These are phyloP conservation scores for Lizonia empirigonia DNA, from an alignment of 2,329 filamentous ascomycete genomes.

Conservation along the genomic window DNA sequence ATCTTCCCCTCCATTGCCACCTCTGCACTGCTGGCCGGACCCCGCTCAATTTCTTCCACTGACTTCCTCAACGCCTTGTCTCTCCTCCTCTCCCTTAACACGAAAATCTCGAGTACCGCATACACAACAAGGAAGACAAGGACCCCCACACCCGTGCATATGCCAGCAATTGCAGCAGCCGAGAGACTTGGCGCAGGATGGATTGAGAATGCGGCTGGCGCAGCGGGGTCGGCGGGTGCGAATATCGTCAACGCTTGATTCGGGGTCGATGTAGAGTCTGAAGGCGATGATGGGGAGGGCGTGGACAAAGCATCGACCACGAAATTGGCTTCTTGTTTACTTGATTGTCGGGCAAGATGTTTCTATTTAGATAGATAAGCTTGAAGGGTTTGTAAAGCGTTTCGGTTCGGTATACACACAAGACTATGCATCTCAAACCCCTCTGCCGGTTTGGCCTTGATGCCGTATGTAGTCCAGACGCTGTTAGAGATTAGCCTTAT, in stretches of 20 bases:
- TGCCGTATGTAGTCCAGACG: conserved; percentile 1
- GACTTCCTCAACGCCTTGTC: conserved; percentile 25
- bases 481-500: neutral
- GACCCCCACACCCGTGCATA: neutral
- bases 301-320: neutral
- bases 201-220: neutral
- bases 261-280: neutral
- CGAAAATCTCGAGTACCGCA: conserved; percentile 9
- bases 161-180: neutral
- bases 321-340: neutral
- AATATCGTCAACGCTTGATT: neutral
- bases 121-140: conserved; percentile 5
- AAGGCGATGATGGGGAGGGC: neutral
- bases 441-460: neutral
- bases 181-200: neutral
- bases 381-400: neutral
- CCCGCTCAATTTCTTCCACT: conserved; percentile 29
- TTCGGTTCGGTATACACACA: neutral
- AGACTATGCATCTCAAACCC: conserved; percentile 1
- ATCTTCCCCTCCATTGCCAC: conserved; percentile 35
- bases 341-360: neutral
- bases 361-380: neutral
- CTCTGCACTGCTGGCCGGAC: conserved; percentile 22
- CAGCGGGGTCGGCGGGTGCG: neutral
- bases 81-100: conserved; percentile 24